Conservation (phyloP, 148 eudicot genomes). For the Rhododendron griersonianum region DNA sequence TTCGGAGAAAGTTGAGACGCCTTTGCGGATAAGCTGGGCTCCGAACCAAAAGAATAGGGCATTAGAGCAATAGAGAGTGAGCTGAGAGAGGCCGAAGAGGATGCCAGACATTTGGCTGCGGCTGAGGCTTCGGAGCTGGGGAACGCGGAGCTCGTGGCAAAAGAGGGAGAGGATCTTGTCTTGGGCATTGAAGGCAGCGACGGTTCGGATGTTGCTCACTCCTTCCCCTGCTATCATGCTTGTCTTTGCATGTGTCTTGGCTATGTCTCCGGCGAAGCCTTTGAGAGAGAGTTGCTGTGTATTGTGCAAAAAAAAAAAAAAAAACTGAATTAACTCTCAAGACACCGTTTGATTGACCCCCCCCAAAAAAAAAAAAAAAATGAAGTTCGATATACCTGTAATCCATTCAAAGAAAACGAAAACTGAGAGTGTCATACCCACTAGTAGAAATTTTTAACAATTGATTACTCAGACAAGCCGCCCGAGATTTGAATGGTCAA, state of each 20-base stretch:
- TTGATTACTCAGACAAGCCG: too few species aligned
- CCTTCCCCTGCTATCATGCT: neutral
- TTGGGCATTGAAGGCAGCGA: neutral
- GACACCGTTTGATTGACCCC: too few species aligned
- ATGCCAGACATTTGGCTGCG: slow-evolving; percentile 70
- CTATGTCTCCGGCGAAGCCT: neutral
- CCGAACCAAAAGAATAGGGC: slow-evolving; percentile 97
- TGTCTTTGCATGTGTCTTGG: neutral
- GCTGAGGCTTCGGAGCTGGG: slow-evolving; percentile 68
- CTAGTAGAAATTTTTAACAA: too few species aligned
- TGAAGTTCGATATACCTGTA: too few species aligned
- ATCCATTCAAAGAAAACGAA: too few species aligned
- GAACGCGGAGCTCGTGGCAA: slow-evolving; percentile 53
- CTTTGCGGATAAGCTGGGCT: slow-evolving; percentile 77
- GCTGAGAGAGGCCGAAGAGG: slow-evolving; percentile 92
- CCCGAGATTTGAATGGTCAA: too few species aligned
- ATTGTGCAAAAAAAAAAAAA: too few species aligned
- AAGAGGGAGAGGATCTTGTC: neutral
- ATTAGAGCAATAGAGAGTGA: slow-evolving; percentile 79
- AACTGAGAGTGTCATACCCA: too few species aligned
- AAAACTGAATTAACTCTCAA: neutral
- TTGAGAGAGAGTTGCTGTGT: neutral
- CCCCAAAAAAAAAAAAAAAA: neutral
- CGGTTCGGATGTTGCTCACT: neutral
- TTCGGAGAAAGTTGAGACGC: slow-evolving; percentile 84